These are phyloP conservation scores for Extremus antarcticus DNA, from an alignment of 495 filamentous ascomycete species.

Conservation along the genomic window DNA sequence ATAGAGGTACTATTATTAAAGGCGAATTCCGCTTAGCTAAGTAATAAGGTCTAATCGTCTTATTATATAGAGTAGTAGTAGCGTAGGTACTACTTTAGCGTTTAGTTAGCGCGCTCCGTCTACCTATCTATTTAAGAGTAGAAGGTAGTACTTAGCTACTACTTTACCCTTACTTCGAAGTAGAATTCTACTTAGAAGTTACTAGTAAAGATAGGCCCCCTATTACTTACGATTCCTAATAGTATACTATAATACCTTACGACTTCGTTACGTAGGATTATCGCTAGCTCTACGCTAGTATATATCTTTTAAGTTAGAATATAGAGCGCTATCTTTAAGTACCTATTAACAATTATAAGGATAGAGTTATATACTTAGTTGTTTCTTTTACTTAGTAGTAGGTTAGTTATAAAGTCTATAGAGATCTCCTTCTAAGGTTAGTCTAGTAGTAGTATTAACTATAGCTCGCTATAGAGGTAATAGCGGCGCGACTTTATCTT, in stretches of 20 bases:
- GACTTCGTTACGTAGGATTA: neutral
- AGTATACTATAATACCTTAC: slow-evolving; percentile 1
- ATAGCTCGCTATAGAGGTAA: slow-evolving; percentile 1
- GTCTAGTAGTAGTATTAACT: neutral
- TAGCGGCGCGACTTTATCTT: slow-evolving; percentile 1
- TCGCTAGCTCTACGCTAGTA: slow-evolving; percentile 1
- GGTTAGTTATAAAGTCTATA: slow-evolving; percentile 14
- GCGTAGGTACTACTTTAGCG: slow-evolving; percentile 9
- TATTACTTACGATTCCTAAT: neutral
- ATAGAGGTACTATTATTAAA: no score
- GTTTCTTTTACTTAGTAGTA: neutral
- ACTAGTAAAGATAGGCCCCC: neutral
- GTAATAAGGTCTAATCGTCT: slow-evolving; percentile 5
- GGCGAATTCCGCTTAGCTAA: slow-evolving; percentile 3
- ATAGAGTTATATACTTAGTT: neutral
- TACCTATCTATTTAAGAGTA: slow-evolving; percentile 13
- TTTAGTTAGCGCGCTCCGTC: slow-evolving; percentile 10
- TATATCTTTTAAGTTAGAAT: slow-evolving; percentile 1
- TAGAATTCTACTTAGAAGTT: slow-evolving; percentile 3
- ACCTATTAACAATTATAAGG: no score
- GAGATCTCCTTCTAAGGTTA: slow-evolving; percentile 3
- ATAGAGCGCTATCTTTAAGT: no score
- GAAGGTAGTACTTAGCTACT: slow-evolving; percentile 4
- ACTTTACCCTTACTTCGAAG: neutral
- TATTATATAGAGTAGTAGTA: slow-evolving; percentile 2